Base-by-base conservation (phyloP, 306 rosid species). In the Quercus mongolica region DNA sequence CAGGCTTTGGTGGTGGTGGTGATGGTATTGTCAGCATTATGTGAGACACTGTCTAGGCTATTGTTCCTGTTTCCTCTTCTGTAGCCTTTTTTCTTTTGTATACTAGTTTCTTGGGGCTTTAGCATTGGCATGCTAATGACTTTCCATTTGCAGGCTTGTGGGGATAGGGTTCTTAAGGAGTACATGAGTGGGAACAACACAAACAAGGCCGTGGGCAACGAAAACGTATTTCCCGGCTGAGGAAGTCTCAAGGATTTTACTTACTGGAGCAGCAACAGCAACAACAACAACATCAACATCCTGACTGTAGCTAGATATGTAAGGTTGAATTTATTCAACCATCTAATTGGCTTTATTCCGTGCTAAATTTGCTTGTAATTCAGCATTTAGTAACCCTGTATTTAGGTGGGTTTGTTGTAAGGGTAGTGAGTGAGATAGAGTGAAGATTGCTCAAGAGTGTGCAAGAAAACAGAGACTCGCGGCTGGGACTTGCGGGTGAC, bases 181-280 rank as follows among this genome's bases (percentile, higher is more conserved):
- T 74, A 44, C 91, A 94, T 71, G 98, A 94, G 76, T 94, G 98
- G 97, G 97, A 92, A 78, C 94, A 94, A 74, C 97, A 92, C 81
- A 82, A 51, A 75, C 88, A 73, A 65, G 97, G 98, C 6, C 97
- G 97, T 15, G 83, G 85, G 5, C 98, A 94, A 80, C 85, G 95
- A 3, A 3, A 89, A 82, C 94, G 97, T 69, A 75, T 87, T n/a
- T 89, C 85, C 30, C 54, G 84, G 77, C 91, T 91, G 44, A 87
- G 76, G 77, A 94, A 92, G 74, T 82, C 79, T 6, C 84, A 38
- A 74, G 75, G 72, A 46, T 67, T 63, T 74, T 20, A 57, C 73
- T 78, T 33, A 2, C 30, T 41, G 51, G 83, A 80, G 44, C 83
- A 81, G 65, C 83, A 77, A 74, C 75, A 4, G 63, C 82, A 41